phyloP scores from a whole-genome alignment of 2,329 filamentous ascomycete species.

The Colletotrichum plurivorum region DNA sequence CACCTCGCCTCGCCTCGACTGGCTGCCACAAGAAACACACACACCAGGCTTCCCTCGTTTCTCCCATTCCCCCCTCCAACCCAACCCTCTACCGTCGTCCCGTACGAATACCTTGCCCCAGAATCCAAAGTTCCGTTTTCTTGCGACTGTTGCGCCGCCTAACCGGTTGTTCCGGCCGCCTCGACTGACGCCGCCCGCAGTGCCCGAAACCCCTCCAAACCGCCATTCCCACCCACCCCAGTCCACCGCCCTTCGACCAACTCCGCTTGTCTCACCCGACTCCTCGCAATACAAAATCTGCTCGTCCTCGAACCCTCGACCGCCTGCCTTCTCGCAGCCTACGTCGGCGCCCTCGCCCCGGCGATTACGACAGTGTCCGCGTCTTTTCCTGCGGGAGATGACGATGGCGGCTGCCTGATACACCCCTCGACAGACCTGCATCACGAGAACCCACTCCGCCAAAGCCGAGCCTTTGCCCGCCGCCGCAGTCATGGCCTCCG shows the following conservation, averaged over 20 bases:
- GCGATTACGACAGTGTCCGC: conserved; percentile 10
- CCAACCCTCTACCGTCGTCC: not conserved
- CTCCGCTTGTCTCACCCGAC: conserved; percentile 5
- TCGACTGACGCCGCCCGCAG: conserved; percentile 34
- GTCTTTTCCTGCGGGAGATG: conserved; percentile 23
- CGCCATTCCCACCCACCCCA: conserved; percentile 6
- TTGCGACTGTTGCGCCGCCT: conserved; percentile 14
- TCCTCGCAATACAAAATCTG: not conserved
- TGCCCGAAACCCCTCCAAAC: conserved; percentile 27
- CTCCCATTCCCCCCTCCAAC: conserved; percentile 15
- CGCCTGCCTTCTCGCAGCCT: not conserved
- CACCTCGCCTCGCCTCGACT: not conserved
- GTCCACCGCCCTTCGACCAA: not conserved
- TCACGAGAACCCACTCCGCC: conserved; percentile 12
- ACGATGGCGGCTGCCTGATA: conserved; percentile 38
- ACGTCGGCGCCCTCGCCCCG: conserved; percentile 10
- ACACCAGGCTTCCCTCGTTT: conserved; percentile 9
- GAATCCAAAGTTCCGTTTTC: conserved; percentile 13
- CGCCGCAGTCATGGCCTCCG: conserved; percentile 48
- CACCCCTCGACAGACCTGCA: conserved; percentile 22
- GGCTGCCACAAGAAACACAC: not conserved
- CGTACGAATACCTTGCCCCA: not conserved
- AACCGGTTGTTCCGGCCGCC: conserved; percentile 36
- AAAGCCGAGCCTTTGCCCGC: conserved; percentile 16
- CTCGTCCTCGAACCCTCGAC: not conserved